These are phyloP conservation scores for Podospora tetraspora DNA, from an alignment of 495 filamentous ascomycete genomes.

Conservation along the genomic window DNA sequence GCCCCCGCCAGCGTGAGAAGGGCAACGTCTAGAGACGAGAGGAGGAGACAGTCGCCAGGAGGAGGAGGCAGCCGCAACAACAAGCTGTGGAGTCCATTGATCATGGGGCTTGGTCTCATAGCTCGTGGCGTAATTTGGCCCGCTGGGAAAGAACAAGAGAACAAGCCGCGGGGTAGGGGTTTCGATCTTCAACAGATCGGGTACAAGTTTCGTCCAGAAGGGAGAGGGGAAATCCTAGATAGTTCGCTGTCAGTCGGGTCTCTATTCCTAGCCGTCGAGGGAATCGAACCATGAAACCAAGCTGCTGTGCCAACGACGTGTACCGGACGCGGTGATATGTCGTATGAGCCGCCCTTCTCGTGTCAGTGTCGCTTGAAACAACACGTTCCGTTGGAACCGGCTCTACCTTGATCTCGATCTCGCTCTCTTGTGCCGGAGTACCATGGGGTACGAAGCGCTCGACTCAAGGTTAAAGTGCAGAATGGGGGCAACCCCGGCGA, in stretches of 20 bases:
- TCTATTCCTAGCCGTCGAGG: neutral
- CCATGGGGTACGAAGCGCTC: too few relatives aligned
- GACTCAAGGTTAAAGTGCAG: neutral
- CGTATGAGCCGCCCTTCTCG: too few relatives aligned
- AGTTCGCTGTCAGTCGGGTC: neutral
- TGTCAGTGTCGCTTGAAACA: neutral
- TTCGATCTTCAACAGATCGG: neutral
- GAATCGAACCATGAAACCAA: neutral
- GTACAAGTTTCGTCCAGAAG: neutral
- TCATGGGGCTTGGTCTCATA: neutral
- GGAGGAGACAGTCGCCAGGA: neutral
- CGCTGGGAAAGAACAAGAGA: neutral
- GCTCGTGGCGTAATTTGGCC: neutral
- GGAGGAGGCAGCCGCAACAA: too few relatives aligned
- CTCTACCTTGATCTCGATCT: neutral
- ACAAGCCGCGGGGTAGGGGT: too few relatives aligned
- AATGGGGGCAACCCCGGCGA: neutral
- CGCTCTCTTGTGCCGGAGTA: too few relatives aligned
- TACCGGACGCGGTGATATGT: neutral
- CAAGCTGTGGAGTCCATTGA: neutral
- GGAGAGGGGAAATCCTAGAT: too few relatives aligned
- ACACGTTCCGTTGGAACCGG: neutral
- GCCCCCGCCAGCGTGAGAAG: neutral
- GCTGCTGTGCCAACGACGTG: neutral
- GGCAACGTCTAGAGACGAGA: neutral